These are phyloP conservation scores for Agaricus blazei DNA, from an alignment of 768 basidiomycete species.

Conservation along the genomic window DNA sequence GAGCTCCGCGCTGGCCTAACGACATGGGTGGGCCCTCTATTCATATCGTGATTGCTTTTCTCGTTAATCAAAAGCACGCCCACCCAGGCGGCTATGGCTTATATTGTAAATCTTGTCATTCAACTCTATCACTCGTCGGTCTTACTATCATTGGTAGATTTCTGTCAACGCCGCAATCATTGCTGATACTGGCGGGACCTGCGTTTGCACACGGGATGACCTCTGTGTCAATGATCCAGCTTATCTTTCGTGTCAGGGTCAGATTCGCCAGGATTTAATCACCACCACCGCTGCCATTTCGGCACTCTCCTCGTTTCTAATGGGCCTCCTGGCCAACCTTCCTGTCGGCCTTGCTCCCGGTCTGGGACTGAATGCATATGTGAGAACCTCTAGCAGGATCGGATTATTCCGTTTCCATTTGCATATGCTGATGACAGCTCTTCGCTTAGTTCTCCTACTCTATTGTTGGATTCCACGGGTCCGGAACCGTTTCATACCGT, in stretches of 20 bases:
- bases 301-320: constrained; percentile 69
- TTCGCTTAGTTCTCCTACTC: constrained; percentile 72
- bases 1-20: constrained; percentile 77
- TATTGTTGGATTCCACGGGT: constrained; percentile 81
- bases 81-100: constrained; percentile 72
- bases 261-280: constrained; percentile 72
- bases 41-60: neutral
- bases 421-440: neutral
- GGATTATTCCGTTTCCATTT: neutral
- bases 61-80: neutral
- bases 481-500: constrained; percentile 63
- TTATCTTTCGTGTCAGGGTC: constrained; percentile 55
- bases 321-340: constrained; percentile 84
- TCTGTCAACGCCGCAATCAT: constrained; percentile 84
- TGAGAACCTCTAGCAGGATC: constrained; percentile 26
- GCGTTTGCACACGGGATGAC: constrained; percentile 62
- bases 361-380: constrained; percentile 78
- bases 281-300: constrained; percentile 77
- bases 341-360: constrained; percentile 88
- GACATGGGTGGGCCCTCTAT: constrained; percentile 58
- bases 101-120: constrained; percentile 50
- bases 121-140: constrained; percentile 7
- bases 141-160: constrained; percentile 38
- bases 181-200: constrained; percentile 73
- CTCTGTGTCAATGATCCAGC: constrained; percentile 43